phyloP scores from a whole-genome alignment of 345 rosid species.

The Zanthoxylum bungeanum region DNA sequence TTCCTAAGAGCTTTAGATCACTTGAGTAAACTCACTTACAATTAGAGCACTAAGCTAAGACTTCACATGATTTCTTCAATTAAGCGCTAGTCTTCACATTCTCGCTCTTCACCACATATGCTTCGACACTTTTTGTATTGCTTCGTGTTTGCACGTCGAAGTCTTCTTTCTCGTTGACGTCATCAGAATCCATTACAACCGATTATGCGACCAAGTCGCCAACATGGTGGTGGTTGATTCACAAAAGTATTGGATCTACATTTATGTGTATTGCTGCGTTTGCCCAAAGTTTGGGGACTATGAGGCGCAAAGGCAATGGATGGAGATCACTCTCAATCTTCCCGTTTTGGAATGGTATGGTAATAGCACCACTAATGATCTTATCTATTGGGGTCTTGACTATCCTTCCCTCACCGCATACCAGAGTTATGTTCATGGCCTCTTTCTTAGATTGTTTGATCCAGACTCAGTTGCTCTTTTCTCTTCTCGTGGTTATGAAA shows the following conservation, averaged over 20 bases:
- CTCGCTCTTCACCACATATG: no score
- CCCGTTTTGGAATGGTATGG: constrained; percentile 65
- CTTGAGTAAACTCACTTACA: no score
- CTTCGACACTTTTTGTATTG: no score
- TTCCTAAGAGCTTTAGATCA: no score
- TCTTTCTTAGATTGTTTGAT: constrained; percentile 55
- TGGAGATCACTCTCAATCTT: constrained; percentile 91
- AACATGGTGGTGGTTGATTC: constrained; percentile 44
- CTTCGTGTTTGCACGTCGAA: no score
- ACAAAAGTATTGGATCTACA: constrained; percentile 35
- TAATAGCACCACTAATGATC: constrained; percentile 66
- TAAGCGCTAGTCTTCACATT: no score
- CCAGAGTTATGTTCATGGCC: constrained; percentile 83
- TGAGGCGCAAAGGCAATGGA: constrained; percentile 98
- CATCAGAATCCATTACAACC: no score
- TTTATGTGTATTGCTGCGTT: constrained; percentile 60
- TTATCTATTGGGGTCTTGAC: constrained; percentile 93
- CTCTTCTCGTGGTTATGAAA: constrained; percentile 72
- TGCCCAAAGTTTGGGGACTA: constrained; percentile 90
- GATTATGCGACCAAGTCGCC: no score
- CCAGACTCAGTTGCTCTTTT: constrained; percentile 68
- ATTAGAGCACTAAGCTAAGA: no score
- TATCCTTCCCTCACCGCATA: constrained; percentile 97
- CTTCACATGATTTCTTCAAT: no score
- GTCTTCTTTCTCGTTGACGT: no score